Evolutionary conservation across 2,329 filamentous ascomycete species (phyloP).

Genomic region (Aspergillus pseudonomiae): DNA sequence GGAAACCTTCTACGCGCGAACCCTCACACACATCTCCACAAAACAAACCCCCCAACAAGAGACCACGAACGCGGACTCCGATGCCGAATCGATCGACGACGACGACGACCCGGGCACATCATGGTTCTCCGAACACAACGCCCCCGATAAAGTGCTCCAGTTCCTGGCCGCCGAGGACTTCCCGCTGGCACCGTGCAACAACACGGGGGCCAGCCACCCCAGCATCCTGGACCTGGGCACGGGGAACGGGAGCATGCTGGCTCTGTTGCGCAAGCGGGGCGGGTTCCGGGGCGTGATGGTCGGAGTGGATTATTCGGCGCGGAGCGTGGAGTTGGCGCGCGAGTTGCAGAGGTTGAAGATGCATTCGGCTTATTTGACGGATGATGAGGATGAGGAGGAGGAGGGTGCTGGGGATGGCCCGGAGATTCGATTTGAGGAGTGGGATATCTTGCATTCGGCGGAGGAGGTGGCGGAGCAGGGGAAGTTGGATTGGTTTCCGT

Average conservation of each 20-base stretch:
- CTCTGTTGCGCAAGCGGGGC: slow-evolving; percentile 69
- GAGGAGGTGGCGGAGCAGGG: slow-evolving; percentile 34
- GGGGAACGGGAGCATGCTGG: slow-evolving; percentile 90
- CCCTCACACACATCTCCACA: slow-evolving; percentile 42
- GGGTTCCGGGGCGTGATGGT: slow-evolving; percentile 71
- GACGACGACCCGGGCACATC: slow-evolving; percentile 78
- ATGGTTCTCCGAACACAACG: slow-evolving; percentile 94
- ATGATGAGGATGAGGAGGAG: slow-evolving; percentile 33
- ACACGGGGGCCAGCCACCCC: slow-evolving; percentile 26
- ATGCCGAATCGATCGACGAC: slow-evolving; percentile 71
- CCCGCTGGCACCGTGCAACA: slow-evolving; percentile 47
- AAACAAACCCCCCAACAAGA: slow-evolving; percentile 18
- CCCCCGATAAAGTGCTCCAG: slow-evolving; percentile 75
- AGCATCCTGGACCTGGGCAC: slow-evolving; percentile 84
- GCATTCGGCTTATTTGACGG: slow-evolving; percentile 39
- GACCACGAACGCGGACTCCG: slow-evolving; percentile 10
- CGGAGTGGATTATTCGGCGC: slow-evolving; percentile 83
- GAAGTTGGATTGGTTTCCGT: slow-evolving; percentile 42
- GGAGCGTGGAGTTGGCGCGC: slow-evolving; percentile 73
- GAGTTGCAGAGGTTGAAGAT: slow-evolving; percentile 56
- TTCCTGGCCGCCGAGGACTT: slow-evolving; percentile 62
- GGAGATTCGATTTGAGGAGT: slow-evolving; percentile 58
- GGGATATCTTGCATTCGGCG: slow-evolving; percentile 62
- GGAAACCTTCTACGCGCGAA: slow-evolving; percentile 56
- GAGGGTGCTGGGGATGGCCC: slow-evolving; percentile 26